Evolutionary conservation across 2,329 filamentous ascomycete species (phyloP).

Genomic region (Trichoderma sp.): DNA sequence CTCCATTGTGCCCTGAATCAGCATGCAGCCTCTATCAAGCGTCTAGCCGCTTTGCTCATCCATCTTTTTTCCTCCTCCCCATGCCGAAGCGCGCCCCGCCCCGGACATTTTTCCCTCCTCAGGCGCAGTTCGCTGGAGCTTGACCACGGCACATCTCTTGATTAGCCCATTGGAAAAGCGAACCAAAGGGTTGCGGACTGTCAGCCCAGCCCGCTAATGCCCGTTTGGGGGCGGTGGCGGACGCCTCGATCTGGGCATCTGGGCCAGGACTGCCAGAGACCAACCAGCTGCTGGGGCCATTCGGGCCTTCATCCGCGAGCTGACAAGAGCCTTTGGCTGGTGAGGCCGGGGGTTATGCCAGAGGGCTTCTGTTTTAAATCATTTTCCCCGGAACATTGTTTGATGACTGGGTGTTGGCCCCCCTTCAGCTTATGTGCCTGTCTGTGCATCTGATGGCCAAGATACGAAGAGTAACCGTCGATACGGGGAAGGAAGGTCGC

Average conservation of each 20-base stretch:
- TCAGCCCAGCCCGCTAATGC: neutral
- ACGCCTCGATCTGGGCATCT: slow-evolving; percentile 13
- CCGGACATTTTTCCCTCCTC: slow-evolving; percentile 15
- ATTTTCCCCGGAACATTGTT: neutral
- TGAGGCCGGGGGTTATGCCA: neutral
- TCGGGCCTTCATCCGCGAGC: slow-evolving; percentile 19
- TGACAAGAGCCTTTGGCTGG: neutral
- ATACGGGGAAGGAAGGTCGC: slow-evolving; percentile 2
- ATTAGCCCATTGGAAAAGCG: neutral
- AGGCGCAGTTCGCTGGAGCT: neutral
- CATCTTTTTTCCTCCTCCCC: neutral
- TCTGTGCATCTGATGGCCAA: neutral
- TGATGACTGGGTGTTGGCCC: neutral
- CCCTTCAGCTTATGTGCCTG: neutral
- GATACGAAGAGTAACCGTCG: slow-evolving; percentile 1
- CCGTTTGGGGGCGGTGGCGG: slow-evolving; percentile 11
- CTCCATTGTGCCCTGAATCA: neutral
- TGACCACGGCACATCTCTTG: slow-evolving; percentile 7
- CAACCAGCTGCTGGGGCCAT: slow-evolving; percentile 14
- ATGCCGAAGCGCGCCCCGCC: slow-evolving; percentile 16
- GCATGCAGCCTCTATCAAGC: neutral
- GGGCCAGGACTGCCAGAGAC: neutral
- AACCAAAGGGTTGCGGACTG: neutral
- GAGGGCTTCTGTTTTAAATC: neutral
- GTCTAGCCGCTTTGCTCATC: neutral